Conservation (phyloP, 1,139 yeast genomes). For the Wickerhamomyces sp. region DNA sequence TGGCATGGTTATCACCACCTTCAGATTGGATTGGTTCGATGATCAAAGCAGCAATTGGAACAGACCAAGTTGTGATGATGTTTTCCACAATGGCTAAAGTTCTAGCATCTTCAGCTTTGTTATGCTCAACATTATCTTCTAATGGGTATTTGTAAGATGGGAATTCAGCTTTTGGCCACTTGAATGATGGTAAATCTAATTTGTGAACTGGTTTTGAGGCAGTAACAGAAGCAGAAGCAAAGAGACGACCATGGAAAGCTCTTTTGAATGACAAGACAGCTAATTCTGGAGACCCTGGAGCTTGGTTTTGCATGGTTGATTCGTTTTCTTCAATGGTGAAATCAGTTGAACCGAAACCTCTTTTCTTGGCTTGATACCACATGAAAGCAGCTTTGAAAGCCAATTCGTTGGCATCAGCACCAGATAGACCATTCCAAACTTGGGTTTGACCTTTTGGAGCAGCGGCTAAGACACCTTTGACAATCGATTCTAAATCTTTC, state of each 20-base stretch:
- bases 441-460: constrained; percentile 65
- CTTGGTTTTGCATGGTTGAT: constrained; percentile 58
- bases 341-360: constrained; percentile 45
- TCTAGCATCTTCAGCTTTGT: constrained; percentile 54
- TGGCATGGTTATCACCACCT: constrained; percentile 71
- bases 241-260: constrained; percentile 73
- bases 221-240: constrained; percentile 69
- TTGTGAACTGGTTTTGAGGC: constrained; percentile 74
- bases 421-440: constrained; percentile 69
- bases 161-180: constrained; percentile 76
- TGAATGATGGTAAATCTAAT: constrained; percentile 69
- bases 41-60: constrained; percentile 62
- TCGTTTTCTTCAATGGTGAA: constrained; percentile 53
- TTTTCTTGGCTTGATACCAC: constrained; percentile 57
- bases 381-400: constrained; percentile 77
- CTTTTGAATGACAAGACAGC: constrained; percentile 64
- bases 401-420: constrained; percentile 74
- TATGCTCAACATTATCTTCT: constrained; percentile 44
- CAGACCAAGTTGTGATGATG: constrained; percentile 41
- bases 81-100: constrained; percentile 55
- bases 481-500: constrained; percentile 43
- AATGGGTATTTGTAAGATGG: constrained; percentile 64
- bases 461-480: constrained; percentile 54
- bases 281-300: constrained; percentile 67
- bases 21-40: constrained; percentile 74